Percentiles rank a stretch among this genome's conserved stretches.
phyloP scores from a whole-genome alignment of 768 basidiomycete genomes.

The Suillus decipiens region DNA sequence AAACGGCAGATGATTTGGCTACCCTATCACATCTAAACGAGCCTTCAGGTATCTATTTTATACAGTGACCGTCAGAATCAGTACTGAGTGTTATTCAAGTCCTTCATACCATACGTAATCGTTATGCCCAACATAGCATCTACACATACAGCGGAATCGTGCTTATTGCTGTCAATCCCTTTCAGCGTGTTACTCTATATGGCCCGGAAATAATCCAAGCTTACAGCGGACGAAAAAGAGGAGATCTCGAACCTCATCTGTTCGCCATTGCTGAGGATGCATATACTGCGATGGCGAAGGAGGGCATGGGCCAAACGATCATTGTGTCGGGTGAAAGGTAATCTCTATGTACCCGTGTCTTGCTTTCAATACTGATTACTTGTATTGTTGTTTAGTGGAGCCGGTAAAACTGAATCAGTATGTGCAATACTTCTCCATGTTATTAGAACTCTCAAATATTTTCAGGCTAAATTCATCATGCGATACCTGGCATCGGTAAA shows the following conservation, averaged over 20 bases:
- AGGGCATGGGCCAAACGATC: slow-evolving; percentile 95
- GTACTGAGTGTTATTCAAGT: slow-evolving; percentile 47
- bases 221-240: slow-evolving; percentile 88
- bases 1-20: slow-evolving; percentile 97
- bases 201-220: slow-evolving; percentile 97
- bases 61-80: not conserved
- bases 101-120: slow-evolving; percentile 93
- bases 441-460: slow-evolving; percentile 9
- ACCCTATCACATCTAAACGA: slow-evolving; percentile 98
- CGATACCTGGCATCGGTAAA: slow-evolving; percentile 98
- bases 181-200: slow-evolving; percentile 96
- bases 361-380: slow-evolving; percentile 13
- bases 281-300: slow-evolving; percentile 94
- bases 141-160: slow-evolving; percentile 99
- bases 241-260: slow-evolving; percentile 95
- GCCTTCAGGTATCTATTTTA: slow-evolving; percentile 71
- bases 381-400: slow-evolving; percentile 65
- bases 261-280: slow-evolving; percentile 99
- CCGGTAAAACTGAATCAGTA: slow-evolving; percentile 98
- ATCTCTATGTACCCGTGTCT: slow-evolving; percentile 21
- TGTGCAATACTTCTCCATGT: slow-evolving; percentile 25
- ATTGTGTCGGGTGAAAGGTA: slow-evolving; percentile 98
- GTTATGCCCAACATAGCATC: slow-evolving; percentile 96
- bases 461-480: slow-evolving; percentile 96
- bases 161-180: slow-evolving; percentile 98